Percentiles rank a stretch among this genome's conserved stretches.
Conservation (phyloP, 305 asterid genomes). For the Fraxinus albicans region DNA sequence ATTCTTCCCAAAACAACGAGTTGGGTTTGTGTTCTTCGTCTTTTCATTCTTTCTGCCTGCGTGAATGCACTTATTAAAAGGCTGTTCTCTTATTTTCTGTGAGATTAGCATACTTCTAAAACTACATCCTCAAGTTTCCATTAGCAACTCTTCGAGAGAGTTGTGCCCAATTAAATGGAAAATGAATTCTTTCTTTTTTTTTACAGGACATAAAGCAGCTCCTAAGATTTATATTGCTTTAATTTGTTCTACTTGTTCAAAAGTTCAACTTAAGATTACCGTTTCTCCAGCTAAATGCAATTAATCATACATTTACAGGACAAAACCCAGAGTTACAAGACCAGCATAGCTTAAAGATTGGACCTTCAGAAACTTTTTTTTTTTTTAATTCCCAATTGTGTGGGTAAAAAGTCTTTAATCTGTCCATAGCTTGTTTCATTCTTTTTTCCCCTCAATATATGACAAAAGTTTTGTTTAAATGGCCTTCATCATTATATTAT, state of each 20-base stretch:
- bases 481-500: neutral
- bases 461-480: neutral
- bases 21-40: neutral
- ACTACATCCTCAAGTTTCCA: slow-evolving; percentile 4
- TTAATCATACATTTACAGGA: neutral
- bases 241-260: neutral
- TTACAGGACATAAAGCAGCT: slow-evolving; percentile 9
- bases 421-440: neutral
- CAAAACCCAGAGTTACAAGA: neutral
- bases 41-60: neutral
- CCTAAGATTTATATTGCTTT: slow-evolving; percentile 2
- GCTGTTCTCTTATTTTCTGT: neutral
- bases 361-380: neutral
- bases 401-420: neutral
- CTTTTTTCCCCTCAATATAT: neutral
- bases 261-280: neutral
- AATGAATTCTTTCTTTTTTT: neutral
- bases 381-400: neutral
- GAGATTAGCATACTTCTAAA: slow-evolving; percentile 3
- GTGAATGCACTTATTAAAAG: neutral
- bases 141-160: slow-evolving; percentile 13
- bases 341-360: neutral
- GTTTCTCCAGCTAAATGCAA: neutral
- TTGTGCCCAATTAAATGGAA: slow-evolving; percentile 2
- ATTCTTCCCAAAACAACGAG: neutral